Percentiles rank a stretch among this genome's conserved stretches.
Conservation (phyloP, 2,329 filamentous ascomycete species). For the Fusarium tupiense region DNA sequence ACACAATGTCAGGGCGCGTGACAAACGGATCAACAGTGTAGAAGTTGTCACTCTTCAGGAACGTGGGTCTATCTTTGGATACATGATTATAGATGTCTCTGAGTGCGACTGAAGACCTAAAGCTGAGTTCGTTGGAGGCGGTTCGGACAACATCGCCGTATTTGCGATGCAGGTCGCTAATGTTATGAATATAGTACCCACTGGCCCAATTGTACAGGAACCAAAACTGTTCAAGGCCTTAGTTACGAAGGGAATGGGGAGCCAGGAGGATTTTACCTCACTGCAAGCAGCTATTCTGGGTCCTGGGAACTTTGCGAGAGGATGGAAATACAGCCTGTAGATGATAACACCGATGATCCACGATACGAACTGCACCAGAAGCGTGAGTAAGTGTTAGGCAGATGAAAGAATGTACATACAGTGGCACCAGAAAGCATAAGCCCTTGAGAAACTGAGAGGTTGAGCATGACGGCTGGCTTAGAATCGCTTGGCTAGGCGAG, state of each 20-base stretch:
- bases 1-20: neutral
- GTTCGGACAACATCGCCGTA: constrained; percentile 36
- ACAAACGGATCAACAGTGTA: constrained; percentile 2
- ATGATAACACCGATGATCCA: neutral
- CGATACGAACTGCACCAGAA: neutral
- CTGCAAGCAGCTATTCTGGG: constrained; percentile 32
- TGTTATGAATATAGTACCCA: neutral
- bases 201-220: neutral
- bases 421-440: neutral
- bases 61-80: constrained; percentile 2
- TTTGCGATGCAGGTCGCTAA: constrained; percentile 3
- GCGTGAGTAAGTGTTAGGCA: accelerated
- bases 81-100: constrained; percentile 33
- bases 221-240: neutral
- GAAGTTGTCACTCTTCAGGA: constrained; percentile 17
- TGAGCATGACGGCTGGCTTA: neutral
- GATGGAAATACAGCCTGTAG: constrained; percentile 32
- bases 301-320: constrained; percentile 35
- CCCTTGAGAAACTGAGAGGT: neutral
- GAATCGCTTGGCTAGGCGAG: neutral
- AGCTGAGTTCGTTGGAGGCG: constrained; percentile 30
- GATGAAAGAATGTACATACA: neutral
- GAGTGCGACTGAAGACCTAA: constrained; percentile 10
- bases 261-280: neutral
- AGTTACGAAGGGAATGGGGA: accelerated